Percentiles rank a stretch among this genome's conserved stretches.
phyloP scores from a whole-genome alignment of 2,329 filamentous ascomycete species.

The Aspergillus sergii region DNA sequence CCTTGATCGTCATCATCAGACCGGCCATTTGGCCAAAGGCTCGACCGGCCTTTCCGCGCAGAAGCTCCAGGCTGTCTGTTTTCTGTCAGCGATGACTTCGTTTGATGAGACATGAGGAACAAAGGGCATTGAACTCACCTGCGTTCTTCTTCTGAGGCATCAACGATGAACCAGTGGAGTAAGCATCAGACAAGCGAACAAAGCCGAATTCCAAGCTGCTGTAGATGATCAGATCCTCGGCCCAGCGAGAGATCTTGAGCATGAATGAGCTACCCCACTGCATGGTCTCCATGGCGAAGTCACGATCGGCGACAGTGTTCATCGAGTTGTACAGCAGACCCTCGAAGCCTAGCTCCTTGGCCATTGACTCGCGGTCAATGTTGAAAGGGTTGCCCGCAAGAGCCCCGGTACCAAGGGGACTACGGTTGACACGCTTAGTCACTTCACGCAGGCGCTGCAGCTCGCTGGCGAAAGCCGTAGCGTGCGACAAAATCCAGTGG shows the following conservation, averaged over 20 bases:
- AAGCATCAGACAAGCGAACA: constrained; percentile 74
- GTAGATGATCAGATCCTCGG: constrained; percentile 86
- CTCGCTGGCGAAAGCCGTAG: constrained; percentile 70
- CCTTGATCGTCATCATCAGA: constrained; percentile 74
- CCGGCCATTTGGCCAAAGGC: constrained; percentile 82
- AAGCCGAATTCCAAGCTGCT: constrained; percentile 75
- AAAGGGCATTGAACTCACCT: constrained; percentile 22
- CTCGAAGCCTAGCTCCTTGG: constrained; percentile 78
- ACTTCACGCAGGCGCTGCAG: constrained; percentile 76
- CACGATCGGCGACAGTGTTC: constrained; percentile 73
- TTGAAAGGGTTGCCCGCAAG: constrained; percentile 80
- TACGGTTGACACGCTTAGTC: constrained; percentile 70
- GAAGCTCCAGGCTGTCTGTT: constrained; percentile 68
- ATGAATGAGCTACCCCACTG: constrained; percentile 79
- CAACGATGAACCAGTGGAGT: constrained; percentile 73
- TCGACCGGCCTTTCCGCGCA: constrained; percentile 76
- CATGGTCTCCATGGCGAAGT: constrained; percentile 81
- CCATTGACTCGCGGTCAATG: constrained; percentile 78
- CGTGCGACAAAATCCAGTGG: constrained; percentile 79
- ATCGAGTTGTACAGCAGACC: constrained; percentile 76
- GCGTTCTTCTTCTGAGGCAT: constrained; percentile 86
- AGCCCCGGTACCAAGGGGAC: constrained; percentile 73
- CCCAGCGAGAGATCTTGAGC: constrained; percentile 77
- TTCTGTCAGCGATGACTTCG: background rate
- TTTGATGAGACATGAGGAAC: background rate